phyloP scores from a whole-genome alignment of 2,329 filamentous ascomycete genomes.

The Penicillium crustosum region DNA sequence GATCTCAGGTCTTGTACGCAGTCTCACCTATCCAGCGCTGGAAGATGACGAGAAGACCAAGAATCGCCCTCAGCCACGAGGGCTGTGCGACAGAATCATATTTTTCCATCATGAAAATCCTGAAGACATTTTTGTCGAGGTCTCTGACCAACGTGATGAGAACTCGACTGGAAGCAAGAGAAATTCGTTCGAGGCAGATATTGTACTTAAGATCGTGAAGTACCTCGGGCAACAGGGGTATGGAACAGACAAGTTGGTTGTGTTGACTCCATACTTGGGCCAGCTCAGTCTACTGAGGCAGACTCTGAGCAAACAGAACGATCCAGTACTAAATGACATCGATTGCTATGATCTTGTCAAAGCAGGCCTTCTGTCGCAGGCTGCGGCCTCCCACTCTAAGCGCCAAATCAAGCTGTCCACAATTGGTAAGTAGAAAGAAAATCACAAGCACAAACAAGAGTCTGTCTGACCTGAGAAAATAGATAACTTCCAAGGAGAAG shows the following conservation, averaged over 20 bases:
- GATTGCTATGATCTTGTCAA: slow-evolving; percentile 63
- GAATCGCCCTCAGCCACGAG: slow-evolving; percentile 51
- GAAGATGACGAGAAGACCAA: slow-evolving; percentile 55
- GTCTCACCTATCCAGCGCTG: slow-evolving; percentile 63
- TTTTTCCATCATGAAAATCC: slow-evolving; percentile 64
- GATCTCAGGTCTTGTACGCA: slow-evolving; percentile 60
- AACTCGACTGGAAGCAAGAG: slow-evolving; percentile 55
- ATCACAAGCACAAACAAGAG: neutral
- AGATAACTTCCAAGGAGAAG: slow-evolving; percentile 80
- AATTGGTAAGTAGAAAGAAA: slow-evolving; percentile 56
- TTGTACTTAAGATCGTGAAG: slow-evolving; percentile 64
- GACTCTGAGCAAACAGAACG: slow-evolving; percentile 56
- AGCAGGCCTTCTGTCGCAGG: slow-evolving; percentile 61
- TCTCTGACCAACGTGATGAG: slow-evolving; percentile 54
- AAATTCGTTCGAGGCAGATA: slow-evolving; percentile 65
- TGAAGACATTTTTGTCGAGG: slow-evolving; percentile 49
- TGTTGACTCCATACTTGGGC: slow-evolving; percentile 71
- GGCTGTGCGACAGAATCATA: slow-evolving; percentile 60
- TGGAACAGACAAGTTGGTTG: slow-evolving; percentile 61
- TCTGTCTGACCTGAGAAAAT: slow-evolving; percentile 5
- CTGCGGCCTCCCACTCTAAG: slow-evolving; percentile 54
- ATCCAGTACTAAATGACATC: slow-evolving; percentile 67
- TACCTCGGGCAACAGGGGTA: slow-evolving; percentile 74
- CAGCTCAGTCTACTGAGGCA: slow-evolving; percentile 62
- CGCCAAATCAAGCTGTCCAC: slow-evolving; percentile 63